Conservation (phyloP, 2,329 filamentous ascomycete species). For the Ceratocystis ficicola region DNA sequence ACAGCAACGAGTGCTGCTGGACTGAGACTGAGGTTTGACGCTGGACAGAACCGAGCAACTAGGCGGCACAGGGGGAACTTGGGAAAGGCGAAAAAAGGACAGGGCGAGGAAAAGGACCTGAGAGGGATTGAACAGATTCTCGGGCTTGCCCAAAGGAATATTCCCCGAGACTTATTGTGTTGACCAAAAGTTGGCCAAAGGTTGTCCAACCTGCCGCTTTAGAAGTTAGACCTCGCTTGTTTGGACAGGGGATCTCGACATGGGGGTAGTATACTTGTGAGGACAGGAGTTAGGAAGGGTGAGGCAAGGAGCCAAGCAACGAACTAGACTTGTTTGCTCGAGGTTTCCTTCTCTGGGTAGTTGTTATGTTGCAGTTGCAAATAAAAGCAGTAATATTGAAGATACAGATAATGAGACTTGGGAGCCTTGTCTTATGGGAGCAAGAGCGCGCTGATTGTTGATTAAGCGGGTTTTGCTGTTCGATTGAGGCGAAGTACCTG, state of each 20-base stretch:
- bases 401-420: constrained; percentile 6
- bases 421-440: neutral
- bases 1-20: constrained; percentile 10
- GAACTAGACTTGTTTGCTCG: neutral
- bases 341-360: neutral
- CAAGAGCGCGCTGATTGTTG: neutral
- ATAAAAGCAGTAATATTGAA: constrained; percentile 3
- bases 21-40: constrained; percentile 13
- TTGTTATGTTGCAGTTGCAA: neutral
- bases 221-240: constrained; percentile 20
- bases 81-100: constrained; percentile 10
- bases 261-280: neutral
- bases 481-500: neutral
- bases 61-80: constrained; percentile 7
- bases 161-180: constrained; percentile 14
- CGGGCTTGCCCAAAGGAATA: constrained; percentile 15
- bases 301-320: constrained; percentile 11
- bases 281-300: constrained; percentile 10
- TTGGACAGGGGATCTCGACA: constrained; percentile 14
- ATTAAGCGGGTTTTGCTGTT: constrained; percentile 5
- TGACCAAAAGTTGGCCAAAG: neutral
- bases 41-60: constrained; percentile 8
- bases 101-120: constrained; percentile 7
- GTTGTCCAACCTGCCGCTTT: constrained; percentile 19
- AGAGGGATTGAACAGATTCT: constrained; percentile 12